Base-by-base conservation (phyloP, 2,329 filamentous ascomycete genomes). In the Teratosphaeria pseudoeucalypti region DNA sequence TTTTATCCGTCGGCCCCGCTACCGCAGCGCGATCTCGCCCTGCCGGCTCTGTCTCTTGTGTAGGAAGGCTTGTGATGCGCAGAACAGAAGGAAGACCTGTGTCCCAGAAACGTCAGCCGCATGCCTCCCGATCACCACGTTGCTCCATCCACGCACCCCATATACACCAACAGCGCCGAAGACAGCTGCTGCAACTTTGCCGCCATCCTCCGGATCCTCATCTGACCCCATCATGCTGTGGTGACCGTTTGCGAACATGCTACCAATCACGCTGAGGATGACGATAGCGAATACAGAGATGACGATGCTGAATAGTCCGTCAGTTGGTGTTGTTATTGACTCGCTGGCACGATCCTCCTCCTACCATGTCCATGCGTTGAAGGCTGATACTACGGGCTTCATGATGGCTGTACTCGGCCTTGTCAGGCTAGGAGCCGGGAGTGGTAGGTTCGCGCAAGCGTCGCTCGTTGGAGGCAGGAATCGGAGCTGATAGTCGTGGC, bases 321-420 rank as follows among this genome's bases (percentile, higher is more conserved):
- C 23, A 39, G 43, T 23, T 9, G 23, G 6, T 10, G 43, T 7
- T 19, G 9, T 10, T 19, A 10, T 49, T 9, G 43, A 9, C 5
- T 23, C 19, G 43, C n/a, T 23, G 5, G 6, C 16, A 6, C 7
- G 43, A n/a, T 19, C 52, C 43, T 59, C 55, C 47, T 49, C 83
- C 71, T 78, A 92, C 89, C 89, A 92, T 77, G 83, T 87, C 89
- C 89, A 92, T 53, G 57, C 92, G 79, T 95, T 92, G 79, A 92
- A 83, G 66, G 90, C 87, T 72, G 90, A 88, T 68, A 97, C 89
- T 73, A 97, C 81, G 67, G 92, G 92, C 86, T 96, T 96, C 92
- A 96, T 96, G 72, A 71, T 84, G 79, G 52, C 26, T 53, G 56
- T 52, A 49, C 26, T 56, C 52, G 32, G 52, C 23, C 32, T 54